Base-by-base conservation (phyloP, 148 eudicot species). In the Heliamphora exappendiculata region DNA sequence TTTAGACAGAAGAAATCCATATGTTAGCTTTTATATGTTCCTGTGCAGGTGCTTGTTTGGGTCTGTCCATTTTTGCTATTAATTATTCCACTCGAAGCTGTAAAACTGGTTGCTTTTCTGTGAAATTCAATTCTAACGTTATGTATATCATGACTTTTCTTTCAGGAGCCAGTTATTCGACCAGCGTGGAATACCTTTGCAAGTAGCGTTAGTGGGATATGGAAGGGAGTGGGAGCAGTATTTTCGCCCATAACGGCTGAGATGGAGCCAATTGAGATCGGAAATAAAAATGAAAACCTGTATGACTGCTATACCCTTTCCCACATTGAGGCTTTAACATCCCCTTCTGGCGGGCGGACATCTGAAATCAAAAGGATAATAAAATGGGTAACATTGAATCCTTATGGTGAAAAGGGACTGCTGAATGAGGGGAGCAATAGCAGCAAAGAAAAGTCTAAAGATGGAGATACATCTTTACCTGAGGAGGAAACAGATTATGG, bases 211-310 rank as follows among this genome's bases (percentile, higher is more conserved):
- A 93, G 97, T 90, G 99, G 99, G 67, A 91, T 96, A 83, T 96
- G 99, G 99, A 96, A 91, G 82, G 99, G 99, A 75, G 91, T 93
- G 71, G 99, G 99, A 82, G 99, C 97, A 45, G 91, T 93, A 17
- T 96, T 93, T 82, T 95, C 99, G 47, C 97, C 98, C 57, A 93
- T 87, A 71, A 96, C 97, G 29, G 98, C 98, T 79, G 89, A 89
- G 83, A 96, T 96, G 99, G 98, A 96, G 80, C 99, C 99, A n/a
- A 74, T 96, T 83, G 99, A 91, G 22, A 81, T 86, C 70, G 99
- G 94, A 72, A 85, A 73, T 26, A 96, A 85, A 36, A 81, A 82
- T 54, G 90, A 96, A 79, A 81, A 93, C 70, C 87, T 93, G 14
- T 96, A 83, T 82, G 99, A 96, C 83, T 93, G 94, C 84, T 96